Percentiles rank a stretch among this genome's conserved stretches.
Evolutionary conservation across 1,139 yeast species (phyloP).

Genomic region (Saccharomyces pastorianus): DNA sequence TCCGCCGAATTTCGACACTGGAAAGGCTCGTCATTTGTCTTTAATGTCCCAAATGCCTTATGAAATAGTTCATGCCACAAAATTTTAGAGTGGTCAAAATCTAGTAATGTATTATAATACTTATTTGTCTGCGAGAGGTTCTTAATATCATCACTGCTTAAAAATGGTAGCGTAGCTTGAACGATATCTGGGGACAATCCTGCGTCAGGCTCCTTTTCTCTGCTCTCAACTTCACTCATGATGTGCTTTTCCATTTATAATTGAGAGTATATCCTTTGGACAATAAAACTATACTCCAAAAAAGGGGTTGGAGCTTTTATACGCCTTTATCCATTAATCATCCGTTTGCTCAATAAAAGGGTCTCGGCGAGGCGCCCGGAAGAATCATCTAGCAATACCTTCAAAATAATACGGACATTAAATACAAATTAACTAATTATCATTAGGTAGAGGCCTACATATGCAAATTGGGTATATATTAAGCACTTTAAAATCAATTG

Average conservation of each 20-base stretch:
- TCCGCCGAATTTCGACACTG: conserved; percentile 20
- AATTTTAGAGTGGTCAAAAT: conserved; percentile 33
- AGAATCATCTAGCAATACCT: background rate
- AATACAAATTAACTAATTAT: background rate
- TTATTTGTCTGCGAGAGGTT: conserved; percentile 40
- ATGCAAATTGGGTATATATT: background rate
- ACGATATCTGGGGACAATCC: conserved; percentile 28
- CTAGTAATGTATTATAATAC: conserved; percentile 28
- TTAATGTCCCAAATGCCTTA: conserved; percentile 41
- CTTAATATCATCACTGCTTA: conserved; percentile 42
- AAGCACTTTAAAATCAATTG: background rate
- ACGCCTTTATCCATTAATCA: background rate
- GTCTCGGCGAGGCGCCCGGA: background rate
- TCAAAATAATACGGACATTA: background rate
- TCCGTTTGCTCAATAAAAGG: background rate
- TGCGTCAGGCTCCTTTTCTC: conserved; percentile 1
- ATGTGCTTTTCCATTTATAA: background rate
- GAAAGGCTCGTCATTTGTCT: conserved; percentile 36
- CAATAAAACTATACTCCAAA: background rate
- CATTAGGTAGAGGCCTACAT: background rate
- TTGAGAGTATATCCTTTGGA: background rate
- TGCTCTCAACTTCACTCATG: background rate
- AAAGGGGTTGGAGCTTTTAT: conserved; percentile 1
- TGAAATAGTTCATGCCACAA: conserved; percentile 43
- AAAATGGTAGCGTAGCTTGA: conserved; percentile 24